phyloP scores from a whole-genome alignment of 2,329 filamentous ascomycete genomes.

The Fusarium tuaranense region DNA sequence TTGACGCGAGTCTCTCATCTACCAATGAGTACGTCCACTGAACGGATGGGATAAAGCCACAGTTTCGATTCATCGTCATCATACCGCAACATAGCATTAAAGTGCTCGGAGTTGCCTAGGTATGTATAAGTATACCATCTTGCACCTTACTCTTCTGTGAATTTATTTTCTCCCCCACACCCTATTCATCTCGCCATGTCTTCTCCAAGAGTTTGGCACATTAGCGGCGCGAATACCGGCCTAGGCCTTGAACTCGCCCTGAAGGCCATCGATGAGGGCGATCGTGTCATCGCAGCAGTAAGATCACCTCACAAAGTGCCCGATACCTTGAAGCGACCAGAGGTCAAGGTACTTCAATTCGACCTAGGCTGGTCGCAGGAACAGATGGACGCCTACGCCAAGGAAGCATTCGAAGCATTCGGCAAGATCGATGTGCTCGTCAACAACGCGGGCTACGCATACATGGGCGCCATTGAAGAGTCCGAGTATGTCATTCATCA shows the following conservation, averaged over 20 bases:
- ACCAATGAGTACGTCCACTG: too few species aligned
- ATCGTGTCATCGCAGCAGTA: neutral
- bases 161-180: too few species aligned
- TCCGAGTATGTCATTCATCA: neutral
- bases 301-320: neutral
- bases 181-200: neutral
- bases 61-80: neutral
- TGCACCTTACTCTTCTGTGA: neutral
- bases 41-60: neutral
- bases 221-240: neutral
- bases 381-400: neutral
- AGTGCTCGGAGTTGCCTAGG: neutral
- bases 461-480: neutral
- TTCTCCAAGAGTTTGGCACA: neutral
- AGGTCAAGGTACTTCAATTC: neutral
- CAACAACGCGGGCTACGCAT: neutral
- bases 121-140: neutral
- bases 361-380: neutral
- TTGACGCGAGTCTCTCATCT: neutral
- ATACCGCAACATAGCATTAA: neutral
- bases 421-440: neutral
- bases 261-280: neutral
- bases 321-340: neutral
- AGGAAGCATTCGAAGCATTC: neutral
- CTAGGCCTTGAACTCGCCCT: neutral